phyloP scores from a whole-genome alignment of 2,329 filamentous ascomycete species.

The Fusarium sp. region DNA sequence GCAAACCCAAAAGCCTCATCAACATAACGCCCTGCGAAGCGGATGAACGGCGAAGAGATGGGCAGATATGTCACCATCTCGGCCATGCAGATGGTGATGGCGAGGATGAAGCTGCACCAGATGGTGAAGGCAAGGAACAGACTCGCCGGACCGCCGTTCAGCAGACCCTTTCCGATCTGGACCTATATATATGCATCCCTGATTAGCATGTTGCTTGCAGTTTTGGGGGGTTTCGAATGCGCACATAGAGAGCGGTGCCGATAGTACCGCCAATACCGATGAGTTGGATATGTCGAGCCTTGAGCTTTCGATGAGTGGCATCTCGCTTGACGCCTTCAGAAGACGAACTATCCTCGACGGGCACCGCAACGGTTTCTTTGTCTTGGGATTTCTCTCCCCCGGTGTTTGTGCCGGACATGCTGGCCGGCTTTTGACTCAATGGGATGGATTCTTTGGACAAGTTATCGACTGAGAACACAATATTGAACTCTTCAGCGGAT shows the following conservation, averaged over 20 bases:
- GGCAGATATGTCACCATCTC: slow-evolving; percentile 83
- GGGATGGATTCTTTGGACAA: neutral
- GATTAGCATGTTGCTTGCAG: too few species aligned
- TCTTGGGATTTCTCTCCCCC: slow-evolving; percentile 38
- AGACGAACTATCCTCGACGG: neutral
- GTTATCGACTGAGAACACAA: neutral
- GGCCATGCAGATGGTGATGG: slow-evolving; percentile 70
- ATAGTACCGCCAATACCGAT: slow-evolving; percentile 74
- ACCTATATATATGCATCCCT: slow-evolving; percentile 48
- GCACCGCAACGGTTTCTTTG: slow-evolving; percentile 10
- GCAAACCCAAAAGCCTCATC: slow-evolving; percentile 80
- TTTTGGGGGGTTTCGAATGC: neutral
- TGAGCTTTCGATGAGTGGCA: slow-evolving; percentile 62
- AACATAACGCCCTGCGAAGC: slow-evolving; percentile 79
- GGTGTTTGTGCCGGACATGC: slow-evolving; percentile 41
- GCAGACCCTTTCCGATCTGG: slow-evolving; percentile 67
- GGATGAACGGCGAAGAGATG: slow-evolving; percentile 81
- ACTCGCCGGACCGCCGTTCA: slow-evolving; percentile 68
- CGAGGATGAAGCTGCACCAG: slow-evolving; percentile 71
- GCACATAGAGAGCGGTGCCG: slow-evolving; percentile 68
- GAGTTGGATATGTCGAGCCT: slow-evolving; percentile 67
- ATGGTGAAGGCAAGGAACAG: slow-evolving; percentile 69
- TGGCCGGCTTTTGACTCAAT: neutral
- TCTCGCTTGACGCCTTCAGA: slow-evolving; percentile 11
- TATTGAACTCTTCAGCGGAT: slow-evolving; percentile 30